Base-by-base conservation (phyloP, 2,329 filamentous ascomycete genomes). In the Cladophialophora yegresii region DNA sequence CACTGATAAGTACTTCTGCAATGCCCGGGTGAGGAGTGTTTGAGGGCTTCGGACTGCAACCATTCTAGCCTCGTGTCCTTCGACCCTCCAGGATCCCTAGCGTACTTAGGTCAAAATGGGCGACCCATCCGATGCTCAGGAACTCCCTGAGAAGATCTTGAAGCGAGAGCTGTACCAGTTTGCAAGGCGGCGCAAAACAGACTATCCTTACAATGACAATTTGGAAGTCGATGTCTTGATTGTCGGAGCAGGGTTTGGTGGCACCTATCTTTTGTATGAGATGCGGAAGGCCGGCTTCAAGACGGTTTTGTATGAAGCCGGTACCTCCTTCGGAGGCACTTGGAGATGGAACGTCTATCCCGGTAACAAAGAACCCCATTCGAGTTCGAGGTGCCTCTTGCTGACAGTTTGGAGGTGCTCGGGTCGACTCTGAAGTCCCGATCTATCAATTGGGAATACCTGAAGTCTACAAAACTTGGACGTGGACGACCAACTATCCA, bases 221-320 rank as follows among this genome's bases (percentile, higher is more conserved):
- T 60, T 70, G 33, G 62, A 67, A 22, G 59, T 75, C 47, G 74
- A 75, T 67, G 72, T 69, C 13, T 62, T 73, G 54, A 68, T 70
- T 54, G 69, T 75, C 2, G 74, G 74, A 23, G 73, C 72, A 4
- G 73, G 74, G 2, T 72, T 73, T 56, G 68, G 79, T 36, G 82
- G 82, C 16, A 74, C 83, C 22, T 84, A 81, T 61, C 79, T 81
- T 73, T 79, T 85, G 32, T 81, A 85, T 68, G 79, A 80, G 0
- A 78, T 85, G 20, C 81, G 83, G 1, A 80, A 84, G 16, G 76
- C 77, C 8, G 84, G 83, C 1, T 73, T 81, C 43, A 81, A 80
- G 13, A 74, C 77, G 1, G 77, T 79, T 23, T 75, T 86, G n/a
- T 83, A 82, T 66, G 85, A 87, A 67, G 82, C 83, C 0, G 84